Evolutionary conservation across 2,329 filamentous ascomycete genomes (phyloP), one percentile per base, ranked within the genome.

Genomic region (Periconia sp.): DNA sequence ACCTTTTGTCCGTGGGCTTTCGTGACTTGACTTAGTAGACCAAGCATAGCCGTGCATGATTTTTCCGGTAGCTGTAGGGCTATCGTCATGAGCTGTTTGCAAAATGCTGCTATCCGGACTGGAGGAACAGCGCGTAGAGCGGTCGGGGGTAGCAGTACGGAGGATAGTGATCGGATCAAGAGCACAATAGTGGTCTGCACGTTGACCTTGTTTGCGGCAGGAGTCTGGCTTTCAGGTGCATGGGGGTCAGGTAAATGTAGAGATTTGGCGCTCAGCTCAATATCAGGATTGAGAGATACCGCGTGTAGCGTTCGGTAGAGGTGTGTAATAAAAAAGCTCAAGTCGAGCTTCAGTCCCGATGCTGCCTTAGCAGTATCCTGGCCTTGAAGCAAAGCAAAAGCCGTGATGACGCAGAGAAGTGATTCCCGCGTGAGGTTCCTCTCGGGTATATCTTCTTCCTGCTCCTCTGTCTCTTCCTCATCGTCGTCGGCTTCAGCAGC

Each of bases 111-210:
- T n/a, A 97, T 79, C 12, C 91, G 85, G 15, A 92, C 72, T 0
- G 92, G 91, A 1, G 94, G 90, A 2, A 91, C 81, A 45, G 87
- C 79, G 63, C 88, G 81, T 59, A 89, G 78, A 69, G 87, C 82
- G 72, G 86, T 83, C 33, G 83, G 75, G 1, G 92, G 90, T 0
- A 95, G 78, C 15, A 99, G 83, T 22, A 92, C 83, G 6, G 87
- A 86, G 5, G 89, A 88, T 5, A 99, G 79, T 37, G 89, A 94
- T 52, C 92, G 88, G 48, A 97, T 81, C 39, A 99, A 83, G 18
- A 99, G 85, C 13, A 96, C 91, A 2, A 92, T 94, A 0, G 92
- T 96, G 0, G 94, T 99, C 63, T 95, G 88, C 41, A 96, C 85
- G 73, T 99, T 97, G 74, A 99, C 84, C 69, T 88, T 94, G 66